A percentile compares a stretch with the other conserved stretches of the same genome.
phyloP scores from a whole-genome alignment of 2,329 filamentous ascomycete species.

The Rutstroemia sydowiana region DNA sequence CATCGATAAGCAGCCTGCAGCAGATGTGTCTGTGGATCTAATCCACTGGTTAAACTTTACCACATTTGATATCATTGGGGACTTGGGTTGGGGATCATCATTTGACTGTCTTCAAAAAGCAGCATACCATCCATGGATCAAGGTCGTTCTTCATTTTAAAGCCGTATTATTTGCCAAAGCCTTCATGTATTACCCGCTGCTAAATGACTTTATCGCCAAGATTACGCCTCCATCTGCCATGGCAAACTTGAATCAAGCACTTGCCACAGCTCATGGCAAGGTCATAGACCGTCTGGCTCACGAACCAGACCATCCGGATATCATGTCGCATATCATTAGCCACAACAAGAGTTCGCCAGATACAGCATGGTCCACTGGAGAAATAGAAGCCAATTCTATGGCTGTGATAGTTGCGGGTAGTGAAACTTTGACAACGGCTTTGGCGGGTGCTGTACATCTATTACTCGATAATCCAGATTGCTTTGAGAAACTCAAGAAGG shows the following conservation, averaged over 20 bases:
- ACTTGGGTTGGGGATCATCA: constrained; percentile 37
- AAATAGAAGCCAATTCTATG: constrained; percentile 6
- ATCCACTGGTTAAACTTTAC: constrained; percentile 30
- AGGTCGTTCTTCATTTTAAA: constrained; percentile 23
- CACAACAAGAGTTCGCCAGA: constrained; percentile 12
- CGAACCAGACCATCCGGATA: constrained; percentile 30
- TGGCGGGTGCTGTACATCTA: constrained; percentile 13
- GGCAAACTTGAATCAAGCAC: constrained; percentile 16
- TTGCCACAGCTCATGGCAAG: not conserved
- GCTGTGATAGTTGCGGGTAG: constrained; percentile 11
- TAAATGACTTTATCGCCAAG: constrained; percentile 4
- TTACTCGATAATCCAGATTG: constrained; percentile 28
- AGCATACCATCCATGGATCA: not conserved
- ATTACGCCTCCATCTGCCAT: constrained; percentile 4
- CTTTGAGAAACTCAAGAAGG: constrained; percentile 29
- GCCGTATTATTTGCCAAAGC: constrained; percentile 15
- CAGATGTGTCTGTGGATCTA: constrained; percentile 16
- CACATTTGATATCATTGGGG: constrained; percentile 35
- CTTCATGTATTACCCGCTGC: constrained; percentile 13
- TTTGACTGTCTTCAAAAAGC: constrained; percentile 26
- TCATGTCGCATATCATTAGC: constrained; percentile 25
- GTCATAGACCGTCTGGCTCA: not conserved
- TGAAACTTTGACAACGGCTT: constrained; percentile 12
- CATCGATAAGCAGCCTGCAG: not conserved
- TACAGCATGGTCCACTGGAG: constrained; percentile 12